A percentile compares a stretch with the other conserved stretches of the same genome.
phyloP scores from a whole-genome alignment of 148 eudicot genomes.

The Linanthus parryae region DNA sequence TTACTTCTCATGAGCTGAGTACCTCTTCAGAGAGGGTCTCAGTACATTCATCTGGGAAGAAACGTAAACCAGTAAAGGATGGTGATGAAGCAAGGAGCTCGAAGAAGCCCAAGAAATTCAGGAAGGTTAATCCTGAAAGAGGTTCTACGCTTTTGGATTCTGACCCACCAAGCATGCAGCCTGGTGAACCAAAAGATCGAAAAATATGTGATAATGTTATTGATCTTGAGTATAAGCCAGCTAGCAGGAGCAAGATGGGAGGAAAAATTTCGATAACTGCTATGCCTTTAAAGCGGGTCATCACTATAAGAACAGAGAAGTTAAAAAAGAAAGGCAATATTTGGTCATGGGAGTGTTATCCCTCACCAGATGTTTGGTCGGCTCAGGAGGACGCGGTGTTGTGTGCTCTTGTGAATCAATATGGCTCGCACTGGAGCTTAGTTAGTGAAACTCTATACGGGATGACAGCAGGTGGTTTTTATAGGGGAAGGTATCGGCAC shows the following conservation, averaged over 20 bases:
- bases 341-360: slow-evolving; percentile 73
- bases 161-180: slow-evolving; percentile 26
- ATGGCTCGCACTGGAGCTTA: slow-evolving; percentile 88
- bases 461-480: slow-evolving; percentile 80
- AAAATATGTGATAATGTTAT: slow-evolving; percentile 31
- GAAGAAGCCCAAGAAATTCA: slow-evolving; percentile 57
- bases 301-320: slow-evolving; percentile 73
- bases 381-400: slow-evolving; percentile 81
- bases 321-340: slow-evolving; percentile 59
- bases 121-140: slow-evolving; percentile 44
- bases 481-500: slow-evolving; percentile 86
- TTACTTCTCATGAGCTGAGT: slow-evolving; percentile 31
- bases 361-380: slow-evolving; percentile 82
- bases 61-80: slow-evolving; percentile 44
- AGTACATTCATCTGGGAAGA: slow-evolving; percentile 41
- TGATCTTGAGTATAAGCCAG: slow-evolving; percentile 56
- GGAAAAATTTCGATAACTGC: slow-evolving; percentile 59
- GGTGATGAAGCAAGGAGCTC: slow-evolving; percentile 31
- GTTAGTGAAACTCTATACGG: slow-evolving; percentile 81
- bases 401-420: slow-evolving; percentile 92
- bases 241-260: slow-evolving; percentile 57
- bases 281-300: slow-evolving; percentile 66
- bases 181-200: slow-evolving; percentile 47
- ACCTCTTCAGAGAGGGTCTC: slow-evolving; percentile 31
- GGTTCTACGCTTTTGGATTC: slow-evolving; percentile 24